A percentile compares a stretch with the other conserved stretches of the same genome.
Evolutionary conservation across 768 basidiomycete species (phyloP).

Genomic region (Leucocoprinus sp.): DNA sequence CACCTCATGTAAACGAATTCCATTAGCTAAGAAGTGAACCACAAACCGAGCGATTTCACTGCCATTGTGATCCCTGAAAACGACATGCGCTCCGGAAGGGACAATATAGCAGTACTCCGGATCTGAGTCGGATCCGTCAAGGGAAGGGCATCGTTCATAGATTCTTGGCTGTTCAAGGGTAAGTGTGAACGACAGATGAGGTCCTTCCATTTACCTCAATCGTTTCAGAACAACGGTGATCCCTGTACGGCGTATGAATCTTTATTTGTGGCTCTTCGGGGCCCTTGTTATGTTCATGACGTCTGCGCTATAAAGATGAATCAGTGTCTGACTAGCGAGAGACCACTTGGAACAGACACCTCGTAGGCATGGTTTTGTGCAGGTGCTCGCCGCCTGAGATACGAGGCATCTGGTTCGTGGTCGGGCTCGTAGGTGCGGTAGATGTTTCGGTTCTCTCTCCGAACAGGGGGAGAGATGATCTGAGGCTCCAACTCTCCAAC

Average conservation of each 20-base stretch:
- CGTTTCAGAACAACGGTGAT: slow-evolving; percentile 12
- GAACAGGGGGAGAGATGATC: slow-evolving; percentile 3
- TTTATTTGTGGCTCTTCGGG: slow-evolving; percentile 2
- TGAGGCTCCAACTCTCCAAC: slow-evolving; percentile 1
- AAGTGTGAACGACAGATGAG: background rate
- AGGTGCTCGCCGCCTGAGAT: background rate
- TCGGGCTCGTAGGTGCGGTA: slow-evolving; percentile 3
- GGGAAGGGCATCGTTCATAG: slow-evolving; percentile 9
- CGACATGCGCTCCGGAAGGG: slow-evolving; percentile 54
- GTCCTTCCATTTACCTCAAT: slow-evolving; percentile 12
- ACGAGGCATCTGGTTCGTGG: background rate
- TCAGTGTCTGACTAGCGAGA: background rate
- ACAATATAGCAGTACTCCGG: slow-evolving; percentile 49
- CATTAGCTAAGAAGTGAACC: background rate
- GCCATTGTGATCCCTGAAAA: slow-evolving; percentile 61
- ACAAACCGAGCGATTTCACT: slow-evolving; percentile 54
- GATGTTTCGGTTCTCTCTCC: slow-evolving; percentile 6
- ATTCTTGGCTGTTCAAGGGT: slow-evolving; percentile 9
- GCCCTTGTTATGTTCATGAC: background rate
- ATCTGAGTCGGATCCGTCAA: slow-evolving; percentile 22
- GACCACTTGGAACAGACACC: background rate
- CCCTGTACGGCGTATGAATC: slow-evolving; percentile 7
- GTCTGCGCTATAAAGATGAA: background rate
- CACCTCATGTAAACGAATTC: background rate
- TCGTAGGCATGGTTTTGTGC: background rate